Evolutionary conservation across 371 early-diverging fungal genomes (phyloP), one percentile per base, ranked within the genome.

Genomic region (Mucor racemosus): DNA sequence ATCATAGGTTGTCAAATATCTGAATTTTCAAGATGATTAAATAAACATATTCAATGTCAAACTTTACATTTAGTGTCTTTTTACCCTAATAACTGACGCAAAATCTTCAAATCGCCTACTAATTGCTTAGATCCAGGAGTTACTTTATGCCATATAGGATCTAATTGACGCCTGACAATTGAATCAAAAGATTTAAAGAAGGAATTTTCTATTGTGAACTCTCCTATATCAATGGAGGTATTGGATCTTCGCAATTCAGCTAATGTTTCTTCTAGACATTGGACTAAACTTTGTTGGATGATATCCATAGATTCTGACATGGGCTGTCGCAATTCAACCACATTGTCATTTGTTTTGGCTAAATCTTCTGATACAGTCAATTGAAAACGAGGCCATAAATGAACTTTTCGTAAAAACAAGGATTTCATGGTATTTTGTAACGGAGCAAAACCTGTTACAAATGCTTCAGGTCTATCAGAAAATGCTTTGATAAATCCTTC

Each of bases 401-500:
- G 91, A 0, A 93, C 92, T 61, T 90, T 90, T 1, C 97, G 83
- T 41, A 97, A 67, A 15, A 88, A 90, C 6, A 98, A 86, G 5
- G 85, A 76, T 68, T 93, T 94, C 64, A 98, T 74, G 5, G 88
- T 88, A 68, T 90, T 91, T 68, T 98, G 96, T 5, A 97, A 78
- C 21, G 95, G 94, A 17, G 93, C 86, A 65, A 97, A 94, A 11
- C 93, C 91, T 21, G 82, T 67, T 0, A 83, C 82, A 63, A 95
- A 91, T 0, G 85, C 62, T 59, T 94, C 93, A 10, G 98, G 95
- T 26, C 82, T 75, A 61, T 98, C 97, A n/a, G 94, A 92, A 55
- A 98, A 90, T 1, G 97, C 99, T 68, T 97, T 96, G 71, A 98
- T 92, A 64, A 97, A 98, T 1, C 94, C 95, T 54, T 86, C 77